A percentile compares a stretch with the other conserved stretches of the same genome.
phyloP scores from a whole-genome alignment of 1,139 yeast genomes.

The Protomyces pachydermus region DNA sequence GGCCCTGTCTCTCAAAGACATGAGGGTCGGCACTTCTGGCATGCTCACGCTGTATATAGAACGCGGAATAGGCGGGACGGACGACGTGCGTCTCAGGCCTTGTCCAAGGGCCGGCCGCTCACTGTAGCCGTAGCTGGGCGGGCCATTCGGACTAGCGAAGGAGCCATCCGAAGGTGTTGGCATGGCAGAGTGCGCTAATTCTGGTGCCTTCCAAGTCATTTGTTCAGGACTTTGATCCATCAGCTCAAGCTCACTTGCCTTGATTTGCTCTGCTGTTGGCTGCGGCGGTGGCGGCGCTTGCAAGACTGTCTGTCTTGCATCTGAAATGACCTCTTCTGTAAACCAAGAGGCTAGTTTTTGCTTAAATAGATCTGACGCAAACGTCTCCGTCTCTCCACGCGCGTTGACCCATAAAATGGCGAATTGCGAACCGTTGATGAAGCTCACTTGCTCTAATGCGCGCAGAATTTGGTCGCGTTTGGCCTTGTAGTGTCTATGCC shows the following conservation, averaged over 20 bases:
- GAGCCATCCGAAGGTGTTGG: not conserved
- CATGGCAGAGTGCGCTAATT: not conserved
- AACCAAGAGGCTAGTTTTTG: slow-evolving; percentile 27
- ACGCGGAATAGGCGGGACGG: slow-evolving; percentile 6
- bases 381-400: slow-evolving; percentile 24
- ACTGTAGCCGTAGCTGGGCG: not conserved
- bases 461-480: slow-evolving; percentile 24
- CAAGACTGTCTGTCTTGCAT: slow-evolving; percentile 22
- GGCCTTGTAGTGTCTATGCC: slow-evolving; percentile 26
- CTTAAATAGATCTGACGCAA: slow-evolving; percentile 25
- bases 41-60: not conserved
- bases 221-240: not conserved
- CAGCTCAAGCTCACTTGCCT: not conserved
- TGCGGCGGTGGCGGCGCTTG: not conserved
- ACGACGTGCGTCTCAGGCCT: slow-evolving; percentile 16
- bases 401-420: slow-evolving; percentile 28
- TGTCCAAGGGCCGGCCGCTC: slow-evolving; percentile 3
- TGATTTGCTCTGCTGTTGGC: not conserved
- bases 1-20: not conserved
- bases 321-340: slow-evolving; percentile 18
- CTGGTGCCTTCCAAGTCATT: slow-evolving; percentile 3
- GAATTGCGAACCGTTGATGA: slow-evolving; percentile 28
- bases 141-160: not conserved
- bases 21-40: not conserved
- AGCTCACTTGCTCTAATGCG: slow-evolving; percentile 27